phyloP scores from a whole-genome alignment of 2,329 filamentous ascomycete genomes.

The Colletotrichum sp. region DNA sequence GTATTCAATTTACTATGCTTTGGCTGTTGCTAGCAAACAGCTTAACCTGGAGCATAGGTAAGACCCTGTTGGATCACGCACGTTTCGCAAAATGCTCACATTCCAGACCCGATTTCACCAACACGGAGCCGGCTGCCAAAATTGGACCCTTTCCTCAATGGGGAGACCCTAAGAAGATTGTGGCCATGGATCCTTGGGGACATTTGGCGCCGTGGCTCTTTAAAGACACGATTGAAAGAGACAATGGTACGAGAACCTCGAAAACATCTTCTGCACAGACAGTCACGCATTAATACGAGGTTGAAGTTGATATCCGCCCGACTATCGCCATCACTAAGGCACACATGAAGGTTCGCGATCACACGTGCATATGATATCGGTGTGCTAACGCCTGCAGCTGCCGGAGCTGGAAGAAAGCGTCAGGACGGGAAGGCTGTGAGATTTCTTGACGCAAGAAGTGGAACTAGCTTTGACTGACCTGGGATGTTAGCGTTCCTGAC shows the following conservation, averaged over 20 bases:
- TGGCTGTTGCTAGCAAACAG: slow-evolving; percentile 91
- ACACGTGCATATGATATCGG: neutral
- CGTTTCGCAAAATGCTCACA: neutral
- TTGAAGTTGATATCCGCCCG: slow-evolving; percentile 78
- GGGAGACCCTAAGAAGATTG: slow-evolving; percentile 91
- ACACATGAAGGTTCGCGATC: slow-evolving; percentile 74
- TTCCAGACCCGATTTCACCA: slow-evolving; percentile 62
- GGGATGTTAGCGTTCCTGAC: slow-evolving; percentile 61
- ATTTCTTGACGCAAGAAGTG: slow-evolving; percentile 1
- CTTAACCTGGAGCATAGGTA: slow-evolving; percentile 79
- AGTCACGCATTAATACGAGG: neutral
- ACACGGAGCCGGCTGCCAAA: slow-evolving; percentile 89
- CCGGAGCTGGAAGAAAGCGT: slow-evolving; percentile 93
- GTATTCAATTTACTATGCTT: slow-evolving; percentile 93
- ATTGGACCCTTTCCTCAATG: slow-evolving; percentile 92
- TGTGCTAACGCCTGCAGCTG: slow-evolving; percentile 50
- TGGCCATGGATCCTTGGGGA: slow-evolving; percentile 95
- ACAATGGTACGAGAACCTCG: slow-evolving; percentile 58
- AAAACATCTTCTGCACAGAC: neutral
- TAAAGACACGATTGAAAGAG: slow-evolving; percentile 76
- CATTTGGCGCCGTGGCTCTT: slow-evolving; percentile 87
- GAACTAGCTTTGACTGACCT: neutral
- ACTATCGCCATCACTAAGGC: slow-evolving; percentile 92
- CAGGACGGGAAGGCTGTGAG: slow-evolving; percentile 73
- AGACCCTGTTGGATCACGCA: slow-evolving; percentile 7